These are phyloP conservation scores for Exophiala alcalophila DNA, from an alignment of 2,329 filamentous ascomycete genomes.

Conservation along the genomic window DNA sequence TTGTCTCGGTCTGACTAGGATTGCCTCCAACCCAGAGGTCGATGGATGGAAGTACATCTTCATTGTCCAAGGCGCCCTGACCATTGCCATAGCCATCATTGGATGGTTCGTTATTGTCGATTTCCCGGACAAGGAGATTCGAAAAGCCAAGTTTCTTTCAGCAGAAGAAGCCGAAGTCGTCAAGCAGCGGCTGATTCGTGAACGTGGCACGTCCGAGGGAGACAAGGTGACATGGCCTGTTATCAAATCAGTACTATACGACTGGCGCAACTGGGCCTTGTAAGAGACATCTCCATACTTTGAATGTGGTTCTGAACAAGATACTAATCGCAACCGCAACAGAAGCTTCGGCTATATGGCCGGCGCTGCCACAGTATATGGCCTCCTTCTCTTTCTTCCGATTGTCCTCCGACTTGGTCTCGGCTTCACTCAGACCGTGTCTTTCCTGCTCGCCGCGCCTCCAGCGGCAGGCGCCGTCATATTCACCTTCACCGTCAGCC, in stretches of 20 bases:
- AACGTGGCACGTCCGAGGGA: conserved; percentile 57
- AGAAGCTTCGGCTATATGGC: conserved; percentile 12
- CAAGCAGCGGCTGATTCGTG: conserved; percentile 55
- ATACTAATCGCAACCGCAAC: background rate
- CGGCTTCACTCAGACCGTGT: conserved; percentile 36
- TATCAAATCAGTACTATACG: conserved; percentile 46
- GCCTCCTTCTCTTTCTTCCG: conserved; percentile 56
- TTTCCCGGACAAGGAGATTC: conserved; percentile 60
- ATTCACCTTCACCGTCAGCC: background rate
- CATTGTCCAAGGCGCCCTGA: conserved; percentile 61
- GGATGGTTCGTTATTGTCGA: conserved; percentile 70
- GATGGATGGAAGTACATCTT: conserved; percentile 69
- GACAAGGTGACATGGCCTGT: conserved; percentile 44
- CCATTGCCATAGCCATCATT: conserved; percentile 55
- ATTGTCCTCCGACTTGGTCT: conserved; percentile 39
- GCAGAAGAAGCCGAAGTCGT: conserved; percentile 55
- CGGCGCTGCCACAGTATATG: conserved; percentile 61
- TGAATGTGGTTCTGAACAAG: background rate
- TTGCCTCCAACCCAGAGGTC: conserved; percentile 55
- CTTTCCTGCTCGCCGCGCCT: conserved; percentile 36
- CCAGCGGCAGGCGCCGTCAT: conserved; percentile 25
- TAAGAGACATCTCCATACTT: conserved; percentile 36
- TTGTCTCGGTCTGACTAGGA: conserved; percentile 63
- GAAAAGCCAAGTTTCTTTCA: conserved; percentile 57
- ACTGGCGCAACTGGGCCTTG: conserved; percentile 50